These are phyloP conservation scores for Capsella bursapastoris DNA, from an alignment of 345 rosid species.

Conservation along the genomic window DNA sequence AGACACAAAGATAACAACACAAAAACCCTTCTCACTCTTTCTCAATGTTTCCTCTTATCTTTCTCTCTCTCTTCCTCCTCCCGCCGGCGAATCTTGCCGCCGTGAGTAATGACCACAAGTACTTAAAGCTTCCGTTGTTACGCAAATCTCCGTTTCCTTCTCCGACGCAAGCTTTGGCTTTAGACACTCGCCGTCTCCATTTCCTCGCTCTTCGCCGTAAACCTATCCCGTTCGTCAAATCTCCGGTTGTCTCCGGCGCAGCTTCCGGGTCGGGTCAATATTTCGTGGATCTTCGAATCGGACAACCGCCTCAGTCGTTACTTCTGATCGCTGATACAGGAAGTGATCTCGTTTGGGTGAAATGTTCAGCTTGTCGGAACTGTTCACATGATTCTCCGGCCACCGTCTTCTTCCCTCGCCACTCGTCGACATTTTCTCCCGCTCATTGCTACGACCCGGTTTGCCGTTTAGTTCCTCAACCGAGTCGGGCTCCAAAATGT, in stretches of 20 bases:
- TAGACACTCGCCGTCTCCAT: constrained; percentile 59
- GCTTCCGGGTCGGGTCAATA: constrained; percentile 85
- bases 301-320: constrained; percentile 78
- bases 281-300: constrained; percentile 71
- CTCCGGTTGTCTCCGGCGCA: constrained; percentile 78
- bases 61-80: constrained; percentile 28
- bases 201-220: constrained; percentile 41
- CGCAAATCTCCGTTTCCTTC: constrained; percentile 54
- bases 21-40: constrained; percentile 14
- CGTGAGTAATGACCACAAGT: constrained; percentile 36
- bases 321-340: constrained; percentile 84
- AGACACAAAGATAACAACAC: not conserved
- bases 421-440: constrained; percentile 71
- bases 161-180: constrained; percentile 49
- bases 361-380: constrained; percentile 77
- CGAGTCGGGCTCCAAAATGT: constrained; percentile 53
- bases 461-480: constrained; percentile 64
- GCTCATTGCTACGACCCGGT: constrained; percentile 66
- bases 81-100: constrained; percentile 40
- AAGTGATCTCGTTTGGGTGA: constrained; percentile 87
- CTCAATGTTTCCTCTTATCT: constrained; percentile 1
- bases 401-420: constrained; percentile 76
- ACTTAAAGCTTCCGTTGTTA: constrained; percentile 70
- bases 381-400: constrained; percentile 59
- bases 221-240: constrained; percentile 44